Percentiles rank a stretch among this genome's conserved stretches.
Evolutionary conservation across 768 basidiomycete genomes (phyloP).

Genomic region (Leccinum variicolor): DNA sequence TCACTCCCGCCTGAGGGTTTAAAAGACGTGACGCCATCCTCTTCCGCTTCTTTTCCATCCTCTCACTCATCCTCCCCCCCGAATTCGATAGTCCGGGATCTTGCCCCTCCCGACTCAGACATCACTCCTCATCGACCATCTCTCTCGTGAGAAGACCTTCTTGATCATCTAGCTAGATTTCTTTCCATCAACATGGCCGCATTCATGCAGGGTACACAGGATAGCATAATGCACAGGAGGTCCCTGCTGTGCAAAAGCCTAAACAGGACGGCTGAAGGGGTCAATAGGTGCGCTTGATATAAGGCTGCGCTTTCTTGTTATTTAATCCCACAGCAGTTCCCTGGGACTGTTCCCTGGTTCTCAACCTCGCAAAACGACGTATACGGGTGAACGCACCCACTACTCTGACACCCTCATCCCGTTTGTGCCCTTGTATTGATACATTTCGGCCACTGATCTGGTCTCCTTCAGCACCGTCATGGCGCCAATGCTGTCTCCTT

Average conservation of each 20-base stretch:
- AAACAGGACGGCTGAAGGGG: not conserved
- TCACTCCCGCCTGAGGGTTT: slow-evolving; percentile 1
- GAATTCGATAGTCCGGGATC: not conserved
- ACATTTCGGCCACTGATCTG: not conserved
- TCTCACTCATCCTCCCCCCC: not conserved
- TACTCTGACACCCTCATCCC: not conserved
- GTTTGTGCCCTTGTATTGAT: slow-evolving; percentile 9
- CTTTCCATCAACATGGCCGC: not conserved
- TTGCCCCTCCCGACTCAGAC: not conserved
- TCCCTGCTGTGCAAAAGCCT: slow-evolving; percentile 15
- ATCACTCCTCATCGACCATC: not conserved
- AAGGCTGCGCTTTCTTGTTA: slow-evolving; percentile 6
- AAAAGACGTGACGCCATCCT: slow-evolving; percentile 1
- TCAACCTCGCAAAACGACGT: not conserved
- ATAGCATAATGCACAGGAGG: slow-evolving; percentile 22
- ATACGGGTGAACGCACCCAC: not conserved
- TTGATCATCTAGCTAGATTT: not conserved
- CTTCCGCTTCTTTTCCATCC: not conserved
- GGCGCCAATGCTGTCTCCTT: not conserved
- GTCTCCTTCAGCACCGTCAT: slow-evolving; percentile 6
- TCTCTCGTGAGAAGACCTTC: not conserved
- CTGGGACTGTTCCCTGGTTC: not conserved
- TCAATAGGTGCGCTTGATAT: slow-evolving; percentile 17
- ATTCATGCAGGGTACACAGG: slow-evolving; percentile 1
- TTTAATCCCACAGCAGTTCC: slow-evolving; percentile 11